Evolutionary conservation across 805 yeast genomes (phyloP).

Genomic region (Saccharomycopsis fermentans): DNA sequence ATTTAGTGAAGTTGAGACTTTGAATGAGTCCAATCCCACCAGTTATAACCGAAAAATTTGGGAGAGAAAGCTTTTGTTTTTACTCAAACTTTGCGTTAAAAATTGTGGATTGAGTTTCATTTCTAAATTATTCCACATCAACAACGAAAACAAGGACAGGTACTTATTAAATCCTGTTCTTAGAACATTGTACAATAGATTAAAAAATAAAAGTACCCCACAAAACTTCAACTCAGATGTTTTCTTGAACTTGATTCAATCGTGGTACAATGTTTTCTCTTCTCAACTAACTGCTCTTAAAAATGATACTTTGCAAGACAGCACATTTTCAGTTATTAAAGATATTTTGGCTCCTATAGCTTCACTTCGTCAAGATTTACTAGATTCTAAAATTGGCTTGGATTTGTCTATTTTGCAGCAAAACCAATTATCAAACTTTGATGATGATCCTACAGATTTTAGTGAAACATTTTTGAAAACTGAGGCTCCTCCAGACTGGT

Average conservation of each 20-base stretch:
- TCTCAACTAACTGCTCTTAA: conserved; percentile 8
- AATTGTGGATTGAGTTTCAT: conserved; percentile 87
- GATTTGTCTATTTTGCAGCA: conserved; percentile 72
- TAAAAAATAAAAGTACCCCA: neutral
- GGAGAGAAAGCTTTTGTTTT: conserved; percentile 40
- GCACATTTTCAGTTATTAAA: conserved; percentile 44
- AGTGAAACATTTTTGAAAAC: conserved; percentile 60
- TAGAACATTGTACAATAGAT: neutral
- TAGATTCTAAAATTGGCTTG: conserved; percentile 55
- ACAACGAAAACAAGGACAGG: conserved; percentile 24
- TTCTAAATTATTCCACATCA: conserved; percentile 65
- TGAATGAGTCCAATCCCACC: conserved; percentile 67
- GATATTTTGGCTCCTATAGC: conserved; percentile 20
- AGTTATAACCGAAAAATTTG: neutral
- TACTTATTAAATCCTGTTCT: neutral
- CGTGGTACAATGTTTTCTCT: conserved; percentile 5
- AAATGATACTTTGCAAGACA: conserved; percentile 18
- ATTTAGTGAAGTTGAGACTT: conserved; percentile 53
- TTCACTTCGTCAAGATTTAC: neutral
- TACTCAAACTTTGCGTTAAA: conserved; percentile 80
- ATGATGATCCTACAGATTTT: conserved; percentile 15
- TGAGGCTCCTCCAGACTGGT: conserved; percentile 95
- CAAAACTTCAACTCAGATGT: neutral
- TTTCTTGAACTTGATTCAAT: neutral
- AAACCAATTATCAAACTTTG: conserved; percentile 26